Evolutionary conservation across 169 alveolate genomes (phyloP), one percentile per base, ranked within the genome.

Genomic region (Plasmodium vivax): DNA sequence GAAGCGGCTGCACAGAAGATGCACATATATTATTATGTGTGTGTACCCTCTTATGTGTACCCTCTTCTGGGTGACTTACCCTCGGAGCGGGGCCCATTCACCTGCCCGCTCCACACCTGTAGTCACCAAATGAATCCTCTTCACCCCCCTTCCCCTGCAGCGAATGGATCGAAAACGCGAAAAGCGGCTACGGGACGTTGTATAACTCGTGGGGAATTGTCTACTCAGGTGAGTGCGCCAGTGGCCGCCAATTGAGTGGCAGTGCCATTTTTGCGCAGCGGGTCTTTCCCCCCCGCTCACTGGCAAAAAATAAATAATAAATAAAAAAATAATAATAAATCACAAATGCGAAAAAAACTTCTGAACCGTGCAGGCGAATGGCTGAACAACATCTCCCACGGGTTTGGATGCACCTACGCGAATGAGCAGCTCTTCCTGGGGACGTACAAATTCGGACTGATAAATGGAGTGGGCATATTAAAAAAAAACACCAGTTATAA

Each of bases 391-490:
- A 90, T 90, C 45, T 62, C 94, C 41, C 94, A 90, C 51, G 90
- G 90, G 14, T 90, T 90, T 79, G 94, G 94, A 47, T 56, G 94
- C 27, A 90, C 45, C 9, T 45, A 90, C 54, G 80, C 47, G 62
- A 81, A 90, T 58, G 90, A 68, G 47, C 30, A 80, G 72, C 51
- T 90, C 36, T 90, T 34, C 80, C 19, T 90, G 8, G 94, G 94
- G 45, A 38, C 79, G 43, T 90, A 90, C 73, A 88, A 90, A 56
- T 90, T 56, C 62, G 94, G 94, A 30, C 72, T 90, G 32, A 90
- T 90, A 58, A 58, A 90, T 58, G 94, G 94, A 79, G 94, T 90
- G 32, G 94, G 94, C 38, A 90, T 90, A 43, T 80, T 90, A 80
- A 90, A 58, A 45, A 90, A 90, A 90, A 90, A 90, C 19, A 90